These are phyloP conservation scores for Panicum virgatum DNA, from an alignment of 202 grass and related monocot genomes.

Conservation along the genomic window DNA sequence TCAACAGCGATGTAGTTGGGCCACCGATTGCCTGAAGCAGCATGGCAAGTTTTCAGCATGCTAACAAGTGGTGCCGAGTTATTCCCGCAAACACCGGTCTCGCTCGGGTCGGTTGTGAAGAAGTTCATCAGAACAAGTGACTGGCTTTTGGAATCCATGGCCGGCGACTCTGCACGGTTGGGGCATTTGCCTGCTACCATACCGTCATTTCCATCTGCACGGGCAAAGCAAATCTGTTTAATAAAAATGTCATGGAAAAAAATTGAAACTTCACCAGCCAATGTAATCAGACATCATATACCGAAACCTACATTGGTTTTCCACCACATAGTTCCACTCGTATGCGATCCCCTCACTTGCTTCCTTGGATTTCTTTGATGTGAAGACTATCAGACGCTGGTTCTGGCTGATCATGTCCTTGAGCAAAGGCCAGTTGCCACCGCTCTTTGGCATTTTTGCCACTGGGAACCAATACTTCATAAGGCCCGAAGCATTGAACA, in stretches of 20 bases:
- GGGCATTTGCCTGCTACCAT: slow-evolving; percentile 67
- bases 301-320: slow-evolving; percentile 69
- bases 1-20: slow-evolving; percentile 88
- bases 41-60: slow-evolving; percentile 86
- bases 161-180: slow-evolving; percentile 63
- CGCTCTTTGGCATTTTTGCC: slow-evolving; percentile 73
- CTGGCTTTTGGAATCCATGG: slow-evolving; percentile 72
- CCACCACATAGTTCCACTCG: slow-evolving; percentile 85
- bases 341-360: slow-evolving; percentile 63
- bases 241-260: neutral
- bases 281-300: neutral
- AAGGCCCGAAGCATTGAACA: slow-evolving; percentile 81
- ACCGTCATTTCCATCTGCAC: slow-evolving; percentile 67
- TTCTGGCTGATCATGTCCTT: slow-evolving; percentile 79
- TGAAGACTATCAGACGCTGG: slow-evolving; percentile 77
- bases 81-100: slow-evolving; percentile 51
- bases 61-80: slow-evolving; percentile 80
- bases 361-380: slow-evolving; percentile 74
- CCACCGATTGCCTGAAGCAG: slow-evolving; percentile 72
- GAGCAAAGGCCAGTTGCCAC: slow-evolving; percentile 76
- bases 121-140: slow-evolving; percentile 97
- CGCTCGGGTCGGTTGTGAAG: slow-evolving; percentile 57
- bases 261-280: neutral
- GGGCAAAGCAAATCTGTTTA: slow-evolving; percentile 21
- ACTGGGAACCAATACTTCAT: slow-evolving; percentile 87